phyloP scores from a whole-genome alignment of 78 protist species.

The Planoprotostelium fungivorum region DNA sequence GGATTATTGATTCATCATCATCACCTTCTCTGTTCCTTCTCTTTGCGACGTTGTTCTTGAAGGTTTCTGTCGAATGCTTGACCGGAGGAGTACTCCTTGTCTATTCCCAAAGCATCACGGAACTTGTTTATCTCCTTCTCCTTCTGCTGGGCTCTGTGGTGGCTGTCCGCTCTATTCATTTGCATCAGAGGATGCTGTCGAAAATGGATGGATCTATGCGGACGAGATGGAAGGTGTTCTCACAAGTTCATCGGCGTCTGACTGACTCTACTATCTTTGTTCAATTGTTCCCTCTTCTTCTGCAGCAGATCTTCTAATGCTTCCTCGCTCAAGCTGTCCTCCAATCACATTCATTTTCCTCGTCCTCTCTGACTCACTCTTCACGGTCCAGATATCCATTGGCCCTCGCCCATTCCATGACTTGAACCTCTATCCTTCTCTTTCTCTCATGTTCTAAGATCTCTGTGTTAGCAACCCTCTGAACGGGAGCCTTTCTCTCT shows the following conservation, averaged over 20 bases:
- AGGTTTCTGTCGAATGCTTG: not conserved
- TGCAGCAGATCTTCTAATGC: not conserved
- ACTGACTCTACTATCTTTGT: not conserved
- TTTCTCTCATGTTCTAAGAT: constrained; percentile 39
- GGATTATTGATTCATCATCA: no score
- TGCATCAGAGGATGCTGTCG: not conserved
- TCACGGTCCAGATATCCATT: not conserved
- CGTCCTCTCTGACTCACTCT: no score
- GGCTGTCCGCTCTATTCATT: not conserved
- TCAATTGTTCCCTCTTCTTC: not conserved
- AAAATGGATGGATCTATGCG: no score
- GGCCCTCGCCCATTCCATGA: not conserved
- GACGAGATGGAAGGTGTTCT: not conserved
- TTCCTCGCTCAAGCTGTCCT: not conserved
- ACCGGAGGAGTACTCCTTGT: not conserved
- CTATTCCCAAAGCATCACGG: not conserved
- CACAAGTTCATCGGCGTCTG: not conserved
- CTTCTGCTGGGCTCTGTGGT: not conserved
- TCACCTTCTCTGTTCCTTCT: not conserved
- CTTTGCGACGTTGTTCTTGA: not conserved
- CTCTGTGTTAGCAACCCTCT: constrained; percentile 3
- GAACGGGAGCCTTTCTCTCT: not conserved
- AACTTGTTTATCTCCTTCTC: not conserved
- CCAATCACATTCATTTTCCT: no score
- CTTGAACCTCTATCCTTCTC: constrained; percentile 29